Conservation (phyloP, 1,139 yeast genomes). For the Magnusiomyces suaveolens region DNA sequence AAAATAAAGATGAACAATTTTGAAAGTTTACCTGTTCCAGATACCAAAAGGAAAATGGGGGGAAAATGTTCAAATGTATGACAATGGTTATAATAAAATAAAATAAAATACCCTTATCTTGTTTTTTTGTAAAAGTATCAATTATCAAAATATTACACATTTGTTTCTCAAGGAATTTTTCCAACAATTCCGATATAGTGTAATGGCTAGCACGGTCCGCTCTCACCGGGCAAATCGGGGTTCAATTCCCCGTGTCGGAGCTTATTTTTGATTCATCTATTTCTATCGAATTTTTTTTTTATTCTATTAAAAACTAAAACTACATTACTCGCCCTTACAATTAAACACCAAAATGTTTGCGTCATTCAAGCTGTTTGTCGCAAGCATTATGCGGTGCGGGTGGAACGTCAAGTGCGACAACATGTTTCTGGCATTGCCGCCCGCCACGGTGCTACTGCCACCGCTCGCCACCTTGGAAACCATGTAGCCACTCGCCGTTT, state of each 20-base stretch:
- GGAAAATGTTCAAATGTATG: neutral
- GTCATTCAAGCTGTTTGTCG: slow-evolving; percentile 76
- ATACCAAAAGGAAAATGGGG: neutral
- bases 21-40: neutral
- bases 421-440: slow-evolving; percentile 36
- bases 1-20: neutral
- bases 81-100: neutral
- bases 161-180: no score
- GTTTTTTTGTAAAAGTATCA: no score
- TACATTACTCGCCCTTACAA: slow-evolving; percentile 26
- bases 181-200: slow-evolving; percentile 12
- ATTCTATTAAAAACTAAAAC: neutral
- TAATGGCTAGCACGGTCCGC: no score
- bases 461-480: slow-evolving; percentile 12
- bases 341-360: slow-evolving; percentile 59
- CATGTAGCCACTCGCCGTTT: slow-evolving; percentile 38
- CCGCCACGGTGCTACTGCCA: neutral
- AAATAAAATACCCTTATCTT: no score
- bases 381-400: slow-evolving; percentile 92
- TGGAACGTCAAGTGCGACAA: slow-evolving; percentile 68
- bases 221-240: no score
- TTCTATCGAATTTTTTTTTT: neutral
- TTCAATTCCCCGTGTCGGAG: no score
- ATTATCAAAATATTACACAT: neutral
- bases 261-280: slow-evolving; percentile 12